Percentiles rank a stretch among this genome's conserved stretches.
phyloP scores from a whole-genome alignment of 306 rosid species.

The Quillaja saponaria region DNA sequence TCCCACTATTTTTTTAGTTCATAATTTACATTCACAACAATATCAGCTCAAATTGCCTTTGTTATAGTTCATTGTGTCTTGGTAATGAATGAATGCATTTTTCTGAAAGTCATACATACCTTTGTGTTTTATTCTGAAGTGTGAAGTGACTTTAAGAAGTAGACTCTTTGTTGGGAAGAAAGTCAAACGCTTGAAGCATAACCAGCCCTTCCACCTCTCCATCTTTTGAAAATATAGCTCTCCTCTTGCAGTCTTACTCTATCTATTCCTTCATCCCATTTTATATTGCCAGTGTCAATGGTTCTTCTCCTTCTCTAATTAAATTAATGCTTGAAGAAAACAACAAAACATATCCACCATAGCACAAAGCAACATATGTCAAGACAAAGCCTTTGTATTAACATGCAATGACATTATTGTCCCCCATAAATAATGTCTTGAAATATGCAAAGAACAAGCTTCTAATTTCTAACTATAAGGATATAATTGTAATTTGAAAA shows the following conservation, averaged over 20 bases:
- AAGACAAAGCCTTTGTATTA: conserved; percentile 47
- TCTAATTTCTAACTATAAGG: too few species aligned
- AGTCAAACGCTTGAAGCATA: conserved; percentile 52
- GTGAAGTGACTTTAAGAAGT: conserved; percentile 46
- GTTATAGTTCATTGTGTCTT: background rate
- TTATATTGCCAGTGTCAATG: conserved; percentile 35
- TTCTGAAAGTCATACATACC: conserved; percentile 40
- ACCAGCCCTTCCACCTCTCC: conserved; percentile 52
- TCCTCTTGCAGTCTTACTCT: conserved; percentile 16
- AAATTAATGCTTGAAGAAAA: conserved; percentile 34
- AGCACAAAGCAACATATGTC: conserved; percentile 50
- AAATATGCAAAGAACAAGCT: background rate
- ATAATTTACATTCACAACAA: too few species aligned
- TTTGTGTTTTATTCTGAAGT: conserved; percentile 41
- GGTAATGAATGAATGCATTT: background rate
- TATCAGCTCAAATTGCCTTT: background rate
- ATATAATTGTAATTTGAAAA: too few species aligned
- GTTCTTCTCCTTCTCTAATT: conserved; percentile 18
- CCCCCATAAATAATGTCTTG: background rate
- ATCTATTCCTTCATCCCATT: conserved; percentile 38
- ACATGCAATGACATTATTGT: conserved; percentile 4
- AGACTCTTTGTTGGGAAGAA: conserved; percentile 50
- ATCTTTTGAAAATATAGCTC: conserved; percentile 40
- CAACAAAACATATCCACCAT: conserved; percentile 45
- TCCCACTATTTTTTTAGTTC: too few species aligned